Evolutionary conservation across 139 green algal species (phyloP).

Genomic region (Mychonastes homosphaera): DNA sequence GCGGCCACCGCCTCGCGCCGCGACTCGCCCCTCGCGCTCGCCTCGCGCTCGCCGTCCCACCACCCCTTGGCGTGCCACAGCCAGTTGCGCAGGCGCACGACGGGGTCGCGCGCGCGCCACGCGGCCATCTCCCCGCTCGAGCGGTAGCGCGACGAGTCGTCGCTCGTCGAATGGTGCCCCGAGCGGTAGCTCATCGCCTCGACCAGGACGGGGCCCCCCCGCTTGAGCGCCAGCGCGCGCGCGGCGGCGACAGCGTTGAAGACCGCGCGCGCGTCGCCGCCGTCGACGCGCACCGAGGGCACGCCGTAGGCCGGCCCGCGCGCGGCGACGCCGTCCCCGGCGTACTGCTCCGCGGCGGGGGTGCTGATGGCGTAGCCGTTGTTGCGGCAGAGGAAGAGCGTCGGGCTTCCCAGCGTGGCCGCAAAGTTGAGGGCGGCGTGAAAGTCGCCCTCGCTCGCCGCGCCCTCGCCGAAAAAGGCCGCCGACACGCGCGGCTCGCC

Average conservation of each 20-base stretch:
- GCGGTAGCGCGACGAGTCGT: constrained; percentile 80
- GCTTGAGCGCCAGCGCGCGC: constrained; percentile 29
- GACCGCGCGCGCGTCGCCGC: constrained; percentile 75
- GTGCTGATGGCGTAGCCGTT: constrained; percentile 94
- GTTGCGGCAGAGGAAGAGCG: constrained; percentile 93
- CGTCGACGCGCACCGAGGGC: constrained; percentile 69
- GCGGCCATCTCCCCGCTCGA: constrained; percentile 57
- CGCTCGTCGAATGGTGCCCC: constrained; percentile 84
- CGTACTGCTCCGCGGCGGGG: constrained; percentile 77
- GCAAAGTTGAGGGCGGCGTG: constrained; percentile 92
- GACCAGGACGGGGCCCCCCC: constrained; percentile 57
- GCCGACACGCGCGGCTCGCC: constrained; percentile 9
- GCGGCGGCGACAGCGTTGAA: constrained; percentile 58
- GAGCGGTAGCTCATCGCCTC: constrained; percentile 81
- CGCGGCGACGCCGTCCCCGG: constrained; percentile 76
- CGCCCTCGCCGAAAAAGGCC: constrained; percentile 80
- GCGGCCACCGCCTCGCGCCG: constrained; percentile 32
- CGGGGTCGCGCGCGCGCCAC: constrained; percentile 71
- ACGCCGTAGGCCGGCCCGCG: constrained; percentile 72
- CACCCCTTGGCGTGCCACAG: constrained; percentile 46
- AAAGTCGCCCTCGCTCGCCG: constrained; percentile 81
- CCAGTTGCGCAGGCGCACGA: constrained; percentile 60
- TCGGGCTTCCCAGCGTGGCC: constrained; percentile 59
- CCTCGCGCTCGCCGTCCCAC: constrained; percentile 56
- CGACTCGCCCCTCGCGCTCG: constrained; percentile 24